phyloP scores from a whole-genome alignment of 2,329 filamentous ascomycete species.

The Periconia sp. region DNA sequence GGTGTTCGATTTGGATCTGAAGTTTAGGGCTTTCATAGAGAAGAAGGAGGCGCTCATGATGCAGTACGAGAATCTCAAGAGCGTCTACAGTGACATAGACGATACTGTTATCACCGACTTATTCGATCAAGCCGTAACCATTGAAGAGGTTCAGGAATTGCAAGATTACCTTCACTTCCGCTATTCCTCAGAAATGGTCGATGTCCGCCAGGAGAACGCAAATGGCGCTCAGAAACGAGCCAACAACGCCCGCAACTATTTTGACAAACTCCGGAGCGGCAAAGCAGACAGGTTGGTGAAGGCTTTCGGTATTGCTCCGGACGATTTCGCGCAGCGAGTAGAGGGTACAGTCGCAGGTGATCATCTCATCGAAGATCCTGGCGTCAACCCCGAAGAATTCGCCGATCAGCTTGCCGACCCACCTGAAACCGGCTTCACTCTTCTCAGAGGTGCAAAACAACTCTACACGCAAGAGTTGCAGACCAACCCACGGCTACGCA shows the following conservation, averaged over 20 bases:
- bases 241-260: slow-evolving; percentile 76
- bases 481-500: slow-evolving; percentile 84
- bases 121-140: slow-evolving; percentile 75
- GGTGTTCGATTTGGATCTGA: slow-evolving; percentile 90
- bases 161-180: slow-evolving; percentile 97
- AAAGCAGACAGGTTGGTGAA: slow-evolving; percentile 81
- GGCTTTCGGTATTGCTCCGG: slow-evolving; percentile 86
- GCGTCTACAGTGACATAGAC: slow-evolving; percentile 57
- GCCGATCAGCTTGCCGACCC: slow-evolving; percentile 67
- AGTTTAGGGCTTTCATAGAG: slow-evolving; percentile 89
- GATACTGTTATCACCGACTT: slow-evolving; percentile 81
- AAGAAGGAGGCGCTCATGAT: slow-evolving; percentile 85
- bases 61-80: slow-evolving; percentile 73
- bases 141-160: slow-evolving; percentile 94
- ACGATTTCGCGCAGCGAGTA: slow-evolving; percentile 85
- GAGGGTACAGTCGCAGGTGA: slow-evolving; percentile 72
- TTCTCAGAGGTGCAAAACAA: slow-evolving; percentile 76
- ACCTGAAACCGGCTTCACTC: slow-evolving; percentile 66
- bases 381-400: slow-evolving; percentile 78
- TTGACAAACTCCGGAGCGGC: slow-evolving; percentile 80
- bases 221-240: slow-evolving; percentile 76
- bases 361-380: slow-evolving; percentile 73
- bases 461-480: slow-evolving; percentile 92
- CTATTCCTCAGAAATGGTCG: slow-evolving; percentile 81
- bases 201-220: slow-evolving; percentile 66